Conservation (phyloP, 2,329 filamentous ascomycete species). For the Pseudogymnoascus sp. region DNA sequence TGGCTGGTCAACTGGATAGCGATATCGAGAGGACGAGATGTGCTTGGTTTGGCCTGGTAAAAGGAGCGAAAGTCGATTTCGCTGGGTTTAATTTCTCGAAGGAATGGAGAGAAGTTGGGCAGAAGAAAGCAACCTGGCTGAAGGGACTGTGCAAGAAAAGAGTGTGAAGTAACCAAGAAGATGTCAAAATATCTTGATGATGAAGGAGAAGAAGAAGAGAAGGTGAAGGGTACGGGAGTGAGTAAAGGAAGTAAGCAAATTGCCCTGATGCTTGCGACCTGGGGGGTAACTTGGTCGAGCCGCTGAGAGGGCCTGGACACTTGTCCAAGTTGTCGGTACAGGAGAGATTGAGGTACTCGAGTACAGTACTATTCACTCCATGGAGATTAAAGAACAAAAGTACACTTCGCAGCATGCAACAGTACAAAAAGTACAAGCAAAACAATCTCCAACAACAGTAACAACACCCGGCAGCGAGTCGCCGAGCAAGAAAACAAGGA, state of each 20-base stretch:
- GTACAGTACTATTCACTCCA: neutral
- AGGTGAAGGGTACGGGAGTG: neutral
- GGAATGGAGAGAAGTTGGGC: constrained; percentile 5
- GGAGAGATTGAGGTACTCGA: neutral
- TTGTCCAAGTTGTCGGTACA: neutral
- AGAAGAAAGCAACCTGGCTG: constrained; percentile 1
- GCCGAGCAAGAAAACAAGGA: neutral
- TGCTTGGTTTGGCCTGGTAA: neutral
- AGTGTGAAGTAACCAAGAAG: constrained; percentile 1
- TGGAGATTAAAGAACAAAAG: neutral
- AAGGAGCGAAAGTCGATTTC: constrained; percentile 8
- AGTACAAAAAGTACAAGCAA: neutral
- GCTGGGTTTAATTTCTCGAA: neutral
- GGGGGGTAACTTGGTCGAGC: neutral
- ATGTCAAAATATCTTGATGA: neutral
- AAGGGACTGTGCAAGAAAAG: constrained; percentile 8
- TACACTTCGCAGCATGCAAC: neutral
- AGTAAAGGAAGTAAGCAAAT: neutral
- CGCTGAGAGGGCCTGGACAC: neutral
- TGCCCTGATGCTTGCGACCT: neutral
- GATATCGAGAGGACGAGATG: neutral
- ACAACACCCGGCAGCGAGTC: neutral
- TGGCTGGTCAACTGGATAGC: neutral
- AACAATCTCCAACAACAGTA: neutral
- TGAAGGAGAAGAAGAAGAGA: neutral